These are phyloP conservation scores for Irpex lacteus DNA, from an alignment of 1,284 basidiomycete genomes.

Conservation along the genomic window DNA sequence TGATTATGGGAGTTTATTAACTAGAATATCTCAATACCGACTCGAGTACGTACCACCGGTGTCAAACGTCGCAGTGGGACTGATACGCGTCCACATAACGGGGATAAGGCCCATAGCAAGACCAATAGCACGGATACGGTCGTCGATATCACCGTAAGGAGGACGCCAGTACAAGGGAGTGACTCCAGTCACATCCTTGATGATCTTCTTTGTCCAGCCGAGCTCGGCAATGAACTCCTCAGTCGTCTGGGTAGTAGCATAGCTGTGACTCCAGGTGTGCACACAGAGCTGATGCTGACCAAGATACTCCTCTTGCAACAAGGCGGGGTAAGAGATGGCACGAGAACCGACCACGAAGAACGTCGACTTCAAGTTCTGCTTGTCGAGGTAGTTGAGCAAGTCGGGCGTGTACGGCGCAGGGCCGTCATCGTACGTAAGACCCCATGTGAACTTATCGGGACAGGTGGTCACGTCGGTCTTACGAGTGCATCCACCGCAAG, in stretches of 20 bases:
- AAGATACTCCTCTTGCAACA: conserved; percentile 73
- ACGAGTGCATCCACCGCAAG: conserved; percentile 75
- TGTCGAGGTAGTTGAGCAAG: conserved; percentile 66
- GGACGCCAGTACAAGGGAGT: conserved; percentile 67
- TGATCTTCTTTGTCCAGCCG: conserved; percentile 83
- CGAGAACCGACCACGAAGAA: conserved; percentile 89
- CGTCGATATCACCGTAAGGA: conserved; percentile 69
- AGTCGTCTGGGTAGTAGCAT: conserved; percentile 74
- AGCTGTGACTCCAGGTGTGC: conserved; percentile 68
- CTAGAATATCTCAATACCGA: neutral
- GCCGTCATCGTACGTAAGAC: conserved; percentile 73
- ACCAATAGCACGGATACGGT: conserved; percentile 80
- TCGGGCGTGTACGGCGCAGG: conserved; percentile 82
- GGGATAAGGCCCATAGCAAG: conserved; percentile 65
- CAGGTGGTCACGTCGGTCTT: conserved; percentile 70
- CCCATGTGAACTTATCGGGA: conserved; percentile 73
- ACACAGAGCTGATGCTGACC: conserved; percentile 66
- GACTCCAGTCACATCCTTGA: conserved; percentile 75
- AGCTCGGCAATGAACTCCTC: conserved; percentile 88
- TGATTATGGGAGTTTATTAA: conserved; percentile 19
- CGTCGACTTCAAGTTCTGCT: conserved; percentile 72
- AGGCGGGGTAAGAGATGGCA: conserved; percentile 56
- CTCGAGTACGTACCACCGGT: conserved; percentile 48
- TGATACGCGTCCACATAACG: conserved; percentile 68
- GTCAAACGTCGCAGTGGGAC: conserved; percentile 56